Evolutionary conservation across 805 yeast species (phyloP), one percentile per base, ranked within the genome.

Genomic region (Lipomyces anomalus): DNA sequence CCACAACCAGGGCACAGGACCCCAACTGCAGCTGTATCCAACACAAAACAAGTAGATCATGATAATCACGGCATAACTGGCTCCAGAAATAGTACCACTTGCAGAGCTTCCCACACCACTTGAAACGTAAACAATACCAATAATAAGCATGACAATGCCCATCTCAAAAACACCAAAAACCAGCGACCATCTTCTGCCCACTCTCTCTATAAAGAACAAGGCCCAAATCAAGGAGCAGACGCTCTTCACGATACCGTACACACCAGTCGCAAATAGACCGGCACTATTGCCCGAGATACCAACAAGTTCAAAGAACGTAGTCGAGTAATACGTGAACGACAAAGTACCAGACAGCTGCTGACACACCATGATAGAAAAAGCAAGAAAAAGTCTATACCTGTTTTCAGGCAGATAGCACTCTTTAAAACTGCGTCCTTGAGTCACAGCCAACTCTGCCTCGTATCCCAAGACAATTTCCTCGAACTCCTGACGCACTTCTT

Each of bases 321-420:
- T 74, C 13, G 74, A 69, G 50, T 71, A 72, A 57, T 73, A 72
- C 17, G 70, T 69, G 40, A 72, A 62, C 24, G 76, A 74, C 55
- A 70, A 70, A 48, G 72, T 70, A 28, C 77, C 76, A 18, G 66
- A 57, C 40, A 61, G 44, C 50, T 63, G 67, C 37, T 50, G 53
- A 37, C 30, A 30, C 11, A 56, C 38, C 47, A 52, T 52, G 13
- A 49, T 29, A 2, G 13, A 2, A 35, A 49, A 49, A 4, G 49
- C 53, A 32, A 49, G 41, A 11, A 29, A 7, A 22, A 49, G 45
- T n/a, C 46, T 50, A 17, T 21, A 24, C 4, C 53, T 43, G 37
- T 47, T 39, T 26, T 39, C 30, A 9, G 44, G 42, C 9, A 28
- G 29, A 30, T 30, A 39, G 16, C 47, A 20, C 22, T 50, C 54